A percentile compares a stretch with the other conserved stretches of the same genome.
Conservation (phyloP, 306 rosid species). For the Cicer yamashitae region DNA sequence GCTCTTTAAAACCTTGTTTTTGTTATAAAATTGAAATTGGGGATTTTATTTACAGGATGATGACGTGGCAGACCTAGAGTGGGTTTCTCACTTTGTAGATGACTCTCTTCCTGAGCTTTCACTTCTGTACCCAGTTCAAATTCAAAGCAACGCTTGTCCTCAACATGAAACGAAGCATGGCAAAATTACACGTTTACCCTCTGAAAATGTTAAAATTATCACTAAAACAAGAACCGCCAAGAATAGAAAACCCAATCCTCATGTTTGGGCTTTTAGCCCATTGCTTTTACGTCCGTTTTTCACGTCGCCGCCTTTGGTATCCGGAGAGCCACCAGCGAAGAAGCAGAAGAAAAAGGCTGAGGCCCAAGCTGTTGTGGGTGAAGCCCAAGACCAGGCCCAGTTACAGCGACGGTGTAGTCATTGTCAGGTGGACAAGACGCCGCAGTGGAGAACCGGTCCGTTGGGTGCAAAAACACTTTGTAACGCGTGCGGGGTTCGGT, state of each 20-base stretch:
- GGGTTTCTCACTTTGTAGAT: conserved; percentile 95
- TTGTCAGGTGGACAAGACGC: conserved; percentile 88
- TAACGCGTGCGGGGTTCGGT: conserved; percentile 96
- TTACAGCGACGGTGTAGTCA: conserved; percentile 85
- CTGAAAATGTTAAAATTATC: conserved; percentile 44
- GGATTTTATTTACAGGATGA: conserved; percentile 59
- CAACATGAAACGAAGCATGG: conserved; percentile 47
- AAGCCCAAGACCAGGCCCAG: conserved; percentile 44
- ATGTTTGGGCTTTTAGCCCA: conserved; percentile 43
- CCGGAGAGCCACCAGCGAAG: conserved; percentile 59
- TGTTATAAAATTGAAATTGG: neutral
- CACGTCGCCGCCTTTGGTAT: conserved; percentile 47
- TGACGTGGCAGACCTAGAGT: conserved; percentile 80
- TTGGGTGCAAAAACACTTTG: conserved; percentile 85
- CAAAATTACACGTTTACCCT: conserved; percentile 51
- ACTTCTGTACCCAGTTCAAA: conserved; percentile 52
- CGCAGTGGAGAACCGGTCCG: conserved; percentile 98
- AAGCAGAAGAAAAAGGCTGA: conserved; percentile 67
- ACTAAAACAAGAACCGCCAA: conserved; percentile 62
- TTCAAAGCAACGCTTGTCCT: conserved; percentile 30
- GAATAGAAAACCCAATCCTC: conserved; percentile 45
- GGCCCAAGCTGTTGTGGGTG: conserved; percentile 50
- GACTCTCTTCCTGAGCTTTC: conserved; percentile 69
- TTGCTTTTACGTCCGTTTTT: conserved; percentile 50
- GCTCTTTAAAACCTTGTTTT: neutral